Conservation (phyloP, 805 yeast species). For the Kuraishia borneana region DNA sequence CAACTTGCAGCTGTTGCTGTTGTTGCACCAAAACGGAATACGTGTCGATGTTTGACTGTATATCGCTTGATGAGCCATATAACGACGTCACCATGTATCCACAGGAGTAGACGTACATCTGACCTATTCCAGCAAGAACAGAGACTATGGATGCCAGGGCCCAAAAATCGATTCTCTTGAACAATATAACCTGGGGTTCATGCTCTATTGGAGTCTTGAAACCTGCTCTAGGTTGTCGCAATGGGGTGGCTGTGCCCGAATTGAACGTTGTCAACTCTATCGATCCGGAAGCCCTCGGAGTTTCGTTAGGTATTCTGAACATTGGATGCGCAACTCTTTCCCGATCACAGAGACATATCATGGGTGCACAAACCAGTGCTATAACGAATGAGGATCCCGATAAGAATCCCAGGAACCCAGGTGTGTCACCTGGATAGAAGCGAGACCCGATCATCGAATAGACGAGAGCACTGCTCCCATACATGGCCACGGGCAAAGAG, state of each 20-base stretch:
- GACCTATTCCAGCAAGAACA: conserved; percentile 54
- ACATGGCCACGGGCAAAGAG: conserved; percentile 61
- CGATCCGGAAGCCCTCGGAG: background rate
- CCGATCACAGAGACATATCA: conserved; percentile 2
- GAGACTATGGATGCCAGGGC: conserved; percentile 38
- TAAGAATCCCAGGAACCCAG: conserved; percentile 36
- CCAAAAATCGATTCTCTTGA: conserved; percentile 31
- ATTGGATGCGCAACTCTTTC: background rate
- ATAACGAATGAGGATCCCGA: conserved; percentile 29
- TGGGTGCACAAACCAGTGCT: conserved; percentile 32
- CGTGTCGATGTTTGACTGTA: conserved; percentile 4
- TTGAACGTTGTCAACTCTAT: conserved; percentile 1
- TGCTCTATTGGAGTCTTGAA: background rate
- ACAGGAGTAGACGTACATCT: conserved; percentile 63
- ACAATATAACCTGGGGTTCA: conserved; percentile 6
- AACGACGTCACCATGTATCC: conserved; percentile 58
- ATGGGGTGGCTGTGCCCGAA: background rate
- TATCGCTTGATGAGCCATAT: conserved; percentile 12
- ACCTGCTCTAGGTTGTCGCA: background rate
- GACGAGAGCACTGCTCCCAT: conserved; percentile 64
- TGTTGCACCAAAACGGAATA: conserved; percentile 24
- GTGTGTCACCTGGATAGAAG: conserved; percentile 48
- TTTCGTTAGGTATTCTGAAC: background rate
- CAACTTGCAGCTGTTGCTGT: conserved; percentile 64
- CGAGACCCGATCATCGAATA: conserved; percentile 45